Base-by-base conservation (phyloP, 305 asterid species). In the Fraxinus angustifolia region DNA sequence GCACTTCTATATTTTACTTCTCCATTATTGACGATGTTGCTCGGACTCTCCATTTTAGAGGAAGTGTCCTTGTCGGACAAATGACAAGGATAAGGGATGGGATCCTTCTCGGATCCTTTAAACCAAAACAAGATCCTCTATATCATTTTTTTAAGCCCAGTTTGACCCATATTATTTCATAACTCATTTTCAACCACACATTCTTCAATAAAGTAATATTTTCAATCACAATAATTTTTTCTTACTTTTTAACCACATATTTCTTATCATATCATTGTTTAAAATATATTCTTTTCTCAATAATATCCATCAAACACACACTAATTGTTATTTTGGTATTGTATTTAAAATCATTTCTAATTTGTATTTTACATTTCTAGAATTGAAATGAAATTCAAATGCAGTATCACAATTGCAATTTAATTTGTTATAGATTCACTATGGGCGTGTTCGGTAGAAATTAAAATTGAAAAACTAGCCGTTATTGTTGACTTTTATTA, bases 1-100 rank as follows among this genome's bases (percentile, higher is more conserved):
- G 75, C 10, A 30, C 23, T 5, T 68, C 21, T 28, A 30, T 30
- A 68, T 31, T 12, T 70, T 31, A 30, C 75, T 70, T 31, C 40
- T 68, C 74, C 23, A 70, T 31, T 70, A 70, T 68, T 68, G 19
- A 68, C 74, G 23, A 65, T 65, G 33, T 65, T 65, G 72, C 72
- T 23, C 6, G 12, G 33, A 10, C 33, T 60, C 30, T 19, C 33
- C 33, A 23, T 8, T 65, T 65, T 23, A 26, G 14, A 65, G 35
- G 14, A 23, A 65, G 35, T 65, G 16, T n/a, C 10, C 65, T n/a
- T 5, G 65, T 5, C 65, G 23, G 23, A 53, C 26, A 53, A 53
- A 53, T 53, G 65, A 53, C 65, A 19, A 62, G 30, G 71, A 62
- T 23, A 62, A 62, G 16, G 71, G 71, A 62, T 62, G 71, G 33